These are phyloP conservation scores for Teunomyces tritomae DNA, from an alignment of 805 yeast species.

Conservation along the genomic window DNA sequence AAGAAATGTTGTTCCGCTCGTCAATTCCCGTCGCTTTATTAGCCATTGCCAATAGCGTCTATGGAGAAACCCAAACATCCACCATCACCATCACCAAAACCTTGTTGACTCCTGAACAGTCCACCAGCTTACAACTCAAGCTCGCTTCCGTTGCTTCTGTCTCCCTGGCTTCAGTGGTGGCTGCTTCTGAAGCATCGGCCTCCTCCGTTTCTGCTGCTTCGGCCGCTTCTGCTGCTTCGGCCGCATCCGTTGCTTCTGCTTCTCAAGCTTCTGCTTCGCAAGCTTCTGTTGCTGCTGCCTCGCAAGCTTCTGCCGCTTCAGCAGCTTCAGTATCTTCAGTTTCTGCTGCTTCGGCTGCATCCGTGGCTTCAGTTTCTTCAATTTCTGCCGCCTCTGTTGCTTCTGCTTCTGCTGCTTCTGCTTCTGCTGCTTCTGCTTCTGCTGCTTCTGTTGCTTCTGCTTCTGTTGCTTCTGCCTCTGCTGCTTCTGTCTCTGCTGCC, in stretches of 20 bases:
- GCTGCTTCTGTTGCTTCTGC: conserved; percentile 16
- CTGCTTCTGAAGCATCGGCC: conserved; percentile 7
- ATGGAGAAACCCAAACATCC: conserved; percentile 30
- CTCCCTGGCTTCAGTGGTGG: conserved; percentile 17
- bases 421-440: conserved; percentile 15
- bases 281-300: conserved; percentile 8
- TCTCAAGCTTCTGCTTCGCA: conserved; percentile 4
- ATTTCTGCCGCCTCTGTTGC: conserved; percentile 22
- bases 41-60: conserved; percentile 9
- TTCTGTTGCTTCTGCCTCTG: conserved; percentile 19
- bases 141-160: conserved; percentile 11
- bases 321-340: no score
- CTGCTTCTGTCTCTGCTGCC: conserved; percentile 9
- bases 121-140: conserved; percentile 23
- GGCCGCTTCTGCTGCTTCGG: not conserved
- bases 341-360: conserved; percentile 25
- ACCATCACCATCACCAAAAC: conserved; percentile 49
- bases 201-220: conserved; percentile 20
- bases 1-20: conserved; percentile 14
- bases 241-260: conserved; percentile 1
- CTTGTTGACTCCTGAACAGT: conserved; percentile 45
- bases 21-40: conserved; percentile 8
- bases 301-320: conserved; percentile 17
- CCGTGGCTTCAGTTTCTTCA: conserved; percentile 11
- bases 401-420: conserved; percentile 26